A percentile compares a stretch with the other conserved stretches of the same genome.
phyloP scores from a whole-genome alignment of 2,329 filamentous ascomycete species.

The Cladosporium velox region DNA sequence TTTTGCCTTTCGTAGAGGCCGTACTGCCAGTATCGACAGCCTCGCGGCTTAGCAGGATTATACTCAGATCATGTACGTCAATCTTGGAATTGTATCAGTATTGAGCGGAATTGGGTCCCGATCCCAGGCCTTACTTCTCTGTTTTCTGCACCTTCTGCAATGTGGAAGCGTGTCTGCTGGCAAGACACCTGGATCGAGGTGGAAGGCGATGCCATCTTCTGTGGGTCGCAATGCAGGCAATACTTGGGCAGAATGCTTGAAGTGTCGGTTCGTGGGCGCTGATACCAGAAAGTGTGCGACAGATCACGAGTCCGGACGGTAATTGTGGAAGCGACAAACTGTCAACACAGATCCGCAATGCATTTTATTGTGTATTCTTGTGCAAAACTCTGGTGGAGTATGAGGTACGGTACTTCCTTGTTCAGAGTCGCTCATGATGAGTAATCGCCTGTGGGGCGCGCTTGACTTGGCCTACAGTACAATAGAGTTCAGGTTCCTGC shows the following conservation, averaged over 20 bases:
- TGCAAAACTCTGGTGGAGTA: background rate
- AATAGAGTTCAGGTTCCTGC: background rate
- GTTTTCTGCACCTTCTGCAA: constrained; percentile 15
- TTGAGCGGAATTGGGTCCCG: background rate
- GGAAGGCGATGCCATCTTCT: background rate
- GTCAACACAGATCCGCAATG: background rate
- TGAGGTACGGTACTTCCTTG: background rate
- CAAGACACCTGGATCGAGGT: constrained; percentile 20
- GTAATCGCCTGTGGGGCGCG: constrained; percentile 8
- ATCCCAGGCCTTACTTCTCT: constrained; percentile 12
- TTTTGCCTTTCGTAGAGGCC: constrained; percentile 51
- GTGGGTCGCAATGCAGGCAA: background rate
- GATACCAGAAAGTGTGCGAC: background rate
- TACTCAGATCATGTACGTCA: constrained; percentile 67
- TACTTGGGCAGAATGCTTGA: background rate
- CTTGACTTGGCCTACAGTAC: background rate
- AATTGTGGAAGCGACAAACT: background rate
- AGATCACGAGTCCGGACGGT: background rate
- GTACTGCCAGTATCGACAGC: constrained; percentile 39
- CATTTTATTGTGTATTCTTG: background rate
- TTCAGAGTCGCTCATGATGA: constrained; percentile 9
- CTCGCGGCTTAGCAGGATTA: constrained; percentile 56
- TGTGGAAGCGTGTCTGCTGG: constrained; percentile 25
- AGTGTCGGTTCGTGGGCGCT: background rate
- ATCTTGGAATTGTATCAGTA: constrained; percentile 34